Percentiles rank a stretch among this genome's conserved stretches.
Conservation (phyloP, 106 monocot species). For the Narthecium ossifragum region DNA sequence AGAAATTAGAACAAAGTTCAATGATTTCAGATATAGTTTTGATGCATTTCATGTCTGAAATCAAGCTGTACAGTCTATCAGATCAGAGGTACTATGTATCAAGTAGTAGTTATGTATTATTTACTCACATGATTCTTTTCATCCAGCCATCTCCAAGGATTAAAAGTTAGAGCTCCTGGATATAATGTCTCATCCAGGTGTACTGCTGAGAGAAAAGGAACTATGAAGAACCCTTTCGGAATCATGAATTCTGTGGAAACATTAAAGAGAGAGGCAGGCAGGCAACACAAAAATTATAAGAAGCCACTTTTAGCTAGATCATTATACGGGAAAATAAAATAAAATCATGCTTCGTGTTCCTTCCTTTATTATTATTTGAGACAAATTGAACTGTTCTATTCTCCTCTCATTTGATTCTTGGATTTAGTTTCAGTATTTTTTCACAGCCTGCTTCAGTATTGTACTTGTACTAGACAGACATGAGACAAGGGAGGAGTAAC, state of each 20-base stretch:
- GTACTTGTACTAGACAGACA: no score
- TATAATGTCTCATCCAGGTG: constrained; percentile 35
- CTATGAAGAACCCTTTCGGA: constrained; percentile 25
- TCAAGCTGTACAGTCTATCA: neutral
- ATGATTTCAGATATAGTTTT: no score
- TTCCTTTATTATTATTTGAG: no score
- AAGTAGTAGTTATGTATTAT: neutral
- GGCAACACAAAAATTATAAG: neutral
- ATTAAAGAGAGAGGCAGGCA: neutral
- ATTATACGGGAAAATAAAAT: no score
- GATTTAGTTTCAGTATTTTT: no score
- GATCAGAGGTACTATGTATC: neutral
- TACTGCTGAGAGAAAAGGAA: constrained; percentile 34
- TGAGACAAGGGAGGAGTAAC: no score
- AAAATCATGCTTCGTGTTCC: no score
- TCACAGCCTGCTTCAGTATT: no score
- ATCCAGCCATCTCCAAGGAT: constrained; percentile 42
- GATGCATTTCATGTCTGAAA: no score
- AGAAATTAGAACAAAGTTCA: neutral
- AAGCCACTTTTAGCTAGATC: no score
- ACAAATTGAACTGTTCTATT: no score
- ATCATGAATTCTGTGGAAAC: constrained; percentile 21
- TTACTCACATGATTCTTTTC: constrained; percentile 26
- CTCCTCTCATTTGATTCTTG: no score
- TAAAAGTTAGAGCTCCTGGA: constrained; percentile 20